Percentiles rank a stretch among this genome's conserved stretches.
phyloP scores from a whole-genome alignment of 2,329 filamentous ascomycete genomes.

The Verticillium isaacii region DNA sequence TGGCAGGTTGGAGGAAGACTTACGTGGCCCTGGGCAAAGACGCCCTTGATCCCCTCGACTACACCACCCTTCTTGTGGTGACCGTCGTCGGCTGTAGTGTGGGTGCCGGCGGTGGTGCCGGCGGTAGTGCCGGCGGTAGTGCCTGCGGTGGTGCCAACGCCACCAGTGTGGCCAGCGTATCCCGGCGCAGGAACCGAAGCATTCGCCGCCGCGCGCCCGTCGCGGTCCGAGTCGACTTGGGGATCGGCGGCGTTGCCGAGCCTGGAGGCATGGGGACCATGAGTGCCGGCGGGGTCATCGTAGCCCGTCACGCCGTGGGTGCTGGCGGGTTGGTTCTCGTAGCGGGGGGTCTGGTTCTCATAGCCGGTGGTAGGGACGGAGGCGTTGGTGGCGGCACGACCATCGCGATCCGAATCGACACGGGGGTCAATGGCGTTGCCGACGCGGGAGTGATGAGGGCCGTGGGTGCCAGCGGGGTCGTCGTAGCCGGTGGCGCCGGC shows the following conservation, averaged over 20 bases:
- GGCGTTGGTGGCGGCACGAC: constrained; percentile 17
- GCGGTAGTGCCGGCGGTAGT: neutral
- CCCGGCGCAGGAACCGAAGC: neutral
- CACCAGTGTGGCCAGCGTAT: neutral
- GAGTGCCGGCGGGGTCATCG: constrained; percentile 19
- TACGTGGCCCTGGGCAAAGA: constrained; percentile 10
- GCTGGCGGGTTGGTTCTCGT: neutral
- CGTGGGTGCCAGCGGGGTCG: constrained; percentile 24
- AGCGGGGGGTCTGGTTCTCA: neutral
- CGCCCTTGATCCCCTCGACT: constrained; percentile 8
- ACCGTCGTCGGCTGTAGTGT: neutral
- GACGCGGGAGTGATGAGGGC: constrained; percentile 36
- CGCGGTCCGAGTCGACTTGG: constrained; percentile 45
- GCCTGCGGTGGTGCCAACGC: neutral
- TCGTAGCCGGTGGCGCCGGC: constrained; percentile 4
- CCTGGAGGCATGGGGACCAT: constrained; percentile 38
- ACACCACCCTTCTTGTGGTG: constrained; percentile 4
- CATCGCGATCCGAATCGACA: constrained; percentile 45
- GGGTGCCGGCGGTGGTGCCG: neutral
- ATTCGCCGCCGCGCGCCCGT: constrained; percentile 23
- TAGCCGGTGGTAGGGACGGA: neutral
- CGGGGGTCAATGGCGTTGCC: constrained; percentile 47
- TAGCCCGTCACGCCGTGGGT: neutral
- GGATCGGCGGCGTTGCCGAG: constrained; percentile 45
- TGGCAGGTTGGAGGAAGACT: neutral